Base-by-base conservation (phyloP, 441 rosid genomes). In the Erodium texanum region DNA sequence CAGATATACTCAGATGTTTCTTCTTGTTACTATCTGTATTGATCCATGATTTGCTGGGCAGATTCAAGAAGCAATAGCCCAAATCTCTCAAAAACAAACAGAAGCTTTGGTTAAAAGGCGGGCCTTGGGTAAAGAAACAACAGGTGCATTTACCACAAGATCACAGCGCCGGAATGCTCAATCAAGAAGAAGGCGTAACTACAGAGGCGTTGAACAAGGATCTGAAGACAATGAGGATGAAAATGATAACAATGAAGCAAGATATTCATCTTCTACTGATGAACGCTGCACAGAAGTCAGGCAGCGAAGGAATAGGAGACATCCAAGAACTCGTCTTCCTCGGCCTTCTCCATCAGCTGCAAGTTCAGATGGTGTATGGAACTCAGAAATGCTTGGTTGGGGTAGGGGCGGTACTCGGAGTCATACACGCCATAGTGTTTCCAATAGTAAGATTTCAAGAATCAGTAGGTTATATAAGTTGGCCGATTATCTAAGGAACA, bases 61-160 rank as follows among this genome's bases (percentile, higher is more conserved):
- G 91, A 83, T 88, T 79, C 94, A 88, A 86, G 87, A 62, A 77
- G 83, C 87, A 62, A 86, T 88, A 75, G 94, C 91, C 18, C 81
- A 85, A 74, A 79, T 86, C 72, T 77, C 84, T 23, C 85, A 76
- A 76, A 75, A 82, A 54, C 94, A 88, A 68, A 79, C 94, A 62
- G 87, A 85, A 70, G 89, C 88, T 50, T 74, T 88, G 3, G 84
- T 64, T 50, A 86, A 81, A 73, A 81, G 80, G 69, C 89, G 77
- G 24, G 62, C 85, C 11, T 12, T 83, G 43, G 85, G 86, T 58
- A 86, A 84, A 81, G 90, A 83, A 5, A 58, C 76, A 22, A 64
- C 36, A 32, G 36, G 80, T 73, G 81, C 77, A 65, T 77, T 72
- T 71, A 59, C 73, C 18, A 50, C 78, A 15, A 83, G 87, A 74